Percentiles rank a stretch among this genome's conserved stretches.
These are phyloP conservation scores for Leccinum rimulosum DNA, from an alignment of 768 basidiomycete species.

Conservation along the genomic window DNA sequence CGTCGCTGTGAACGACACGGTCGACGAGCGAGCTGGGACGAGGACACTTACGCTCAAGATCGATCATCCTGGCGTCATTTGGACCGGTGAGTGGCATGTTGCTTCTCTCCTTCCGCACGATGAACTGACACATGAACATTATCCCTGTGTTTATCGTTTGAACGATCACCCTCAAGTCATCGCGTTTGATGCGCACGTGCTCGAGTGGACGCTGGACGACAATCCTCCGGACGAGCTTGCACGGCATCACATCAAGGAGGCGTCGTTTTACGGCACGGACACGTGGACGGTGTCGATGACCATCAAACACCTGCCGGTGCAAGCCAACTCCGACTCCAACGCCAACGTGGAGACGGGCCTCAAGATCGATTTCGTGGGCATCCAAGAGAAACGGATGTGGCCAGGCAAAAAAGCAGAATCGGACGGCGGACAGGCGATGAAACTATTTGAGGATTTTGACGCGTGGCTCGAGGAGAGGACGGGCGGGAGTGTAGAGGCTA, in stretches of 20 bases:
- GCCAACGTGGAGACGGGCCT: constrained; percentile 30
- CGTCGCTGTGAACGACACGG: constrained; percentile 51
- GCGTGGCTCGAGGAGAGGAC: constrained; percentile 66
- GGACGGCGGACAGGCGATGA: constrained; percentile 60
- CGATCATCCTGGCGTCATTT: constrained; percentile 78
- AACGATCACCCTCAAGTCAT: constrained; percentile 47
- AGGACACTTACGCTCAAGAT: constrained; percentile 68
- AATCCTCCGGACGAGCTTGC: constrained; percentile 72
- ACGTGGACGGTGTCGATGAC: constrained; percentile 73
- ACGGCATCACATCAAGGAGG: constrained; percentile 91
- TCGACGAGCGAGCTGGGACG: constrained; percentile 57
- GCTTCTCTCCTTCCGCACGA: neutral
- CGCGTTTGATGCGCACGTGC: constrained; percentile 87
- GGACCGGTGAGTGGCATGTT: constrained; percentile 59
- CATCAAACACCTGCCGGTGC: constrained; percentile 45
- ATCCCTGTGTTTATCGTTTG: no score
- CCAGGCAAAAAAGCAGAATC: constrained; percentile 58
- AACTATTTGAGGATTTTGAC: constrained; percentile 73
- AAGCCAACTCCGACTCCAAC: neutral
- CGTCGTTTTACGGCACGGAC: constrained; percentile 77
- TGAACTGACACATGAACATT: neutral
- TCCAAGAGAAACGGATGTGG: constrained; percentile 86
- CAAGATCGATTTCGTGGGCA: constrained; percentile 71
- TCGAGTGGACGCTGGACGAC: constrained; percentile 79
- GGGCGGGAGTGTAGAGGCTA: constrained; percentile 62